Evolutionary conservation across 768 basidiomycete genomes (phyloP).

Genomic region (Stropharia rugosoannulata): DNA sequence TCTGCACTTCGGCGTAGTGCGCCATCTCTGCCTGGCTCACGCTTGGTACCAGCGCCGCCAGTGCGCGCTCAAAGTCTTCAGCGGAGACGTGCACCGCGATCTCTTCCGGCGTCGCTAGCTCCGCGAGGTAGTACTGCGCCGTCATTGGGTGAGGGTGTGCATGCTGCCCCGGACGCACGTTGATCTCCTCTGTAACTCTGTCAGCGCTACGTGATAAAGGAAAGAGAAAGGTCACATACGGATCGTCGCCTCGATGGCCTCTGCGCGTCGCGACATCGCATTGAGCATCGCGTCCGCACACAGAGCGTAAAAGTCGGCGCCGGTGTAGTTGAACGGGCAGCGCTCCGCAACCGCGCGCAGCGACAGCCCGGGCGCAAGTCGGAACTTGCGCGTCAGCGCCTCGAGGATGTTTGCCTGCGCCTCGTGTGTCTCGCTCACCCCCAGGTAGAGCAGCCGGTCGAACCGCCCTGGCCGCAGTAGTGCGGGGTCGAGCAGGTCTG

Average conservation of each 20-base stretch:
- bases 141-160: slow-evolving; percentile 70
- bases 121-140: slow-evolving; percentile 87
- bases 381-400: slow-evolving; percentile 92
- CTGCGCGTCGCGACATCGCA: slow-evolving; percentile 89
- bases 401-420: slow-evolving; percentile 85
- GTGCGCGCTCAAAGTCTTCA: slow-evolving; percentile 75
- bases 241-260: slow-evolving; percentile 73
- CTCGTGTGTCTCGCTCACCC: slow-evolving; percentile 83
- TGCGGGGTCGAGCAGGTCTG: slow-evolving; percentile 89
- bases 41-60: slow-evolving; percentile 72
- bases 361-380: slow-evolving; percentile 64
- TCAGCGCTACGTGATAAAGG: background rate
- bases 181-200: slow-evolving; percentile 41
- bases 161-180: slow-evolving; percentile 40
- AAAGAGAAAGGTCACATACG: slow-evolving; percentile 40
- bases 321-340: slow-evolving; percentile 94
- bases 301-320: slow-evolving; percentile 97
- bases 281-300: slow-evolving; percentile 96
- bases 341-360: slow-evolving; percentile 61
- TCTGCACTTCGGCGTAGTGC: slow-evolving; percentile 75
- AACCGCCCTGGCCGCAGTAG: slow-evolving; percentile 89
- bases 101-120: slow-evolving; percentile 71
- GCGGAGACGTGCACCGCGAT: slow-evolving; percentile 71
- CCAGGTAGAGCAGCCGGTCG: slow-evolving; percentile 95
- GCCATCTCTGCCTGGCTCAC: slow-evolving; percentile 85